A percentile compares a stretch with the other conserved stretches of the same genome.
phyloP scores from a whole-genome alignment of 1,139 yeast species.

The Casaregolazyma lundiana region DNA sequence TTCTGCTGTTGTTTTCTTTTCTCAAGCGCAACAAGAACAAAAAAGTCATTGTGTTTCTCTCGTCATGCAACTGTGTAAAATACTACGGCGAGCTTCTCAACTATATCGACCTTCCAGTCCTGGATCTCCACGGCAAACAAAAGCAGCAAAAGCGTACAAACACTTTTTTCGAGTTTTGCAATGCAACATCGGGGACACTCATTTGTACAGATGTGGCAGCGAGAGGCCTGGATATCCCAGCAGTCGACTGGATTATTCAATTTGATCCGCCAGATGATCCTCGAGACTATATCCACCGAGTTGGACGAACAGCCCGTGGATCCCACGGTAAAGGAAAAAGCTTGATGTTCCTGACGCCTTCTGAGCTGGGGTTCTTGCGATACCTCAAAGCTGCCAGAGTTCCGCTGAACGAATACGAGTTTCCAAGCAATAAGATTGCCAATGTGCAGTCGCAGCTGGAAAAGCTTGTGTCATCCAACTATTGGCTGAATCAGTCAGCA shows the following conservation, averaged over 20 bases:
- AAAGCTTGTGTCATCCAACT: slow-evolving; percentile 85
- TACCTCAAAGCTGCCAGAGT: slow-evolving; percentile 96
- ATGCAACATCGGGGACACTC: slow-evolving; percentile 88
- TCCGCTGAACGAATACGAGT: slow-evolving; percentile 93
- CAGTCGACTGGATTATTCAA: slow-evolving; percentile 97
- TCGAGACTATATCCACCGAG: slow-evolving; percentile 95
- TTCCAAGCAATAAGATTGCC: slow-evolving; percentile 89
- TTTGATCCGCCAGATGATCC: slow-evolving; percentile 99
- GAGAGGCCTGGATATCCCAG: slow-evolving; percentile 94
- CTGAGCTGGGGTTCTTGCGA: slow-evolving; percentile 88
- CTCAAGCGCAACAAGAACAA: slow-evolving; percentile 80
- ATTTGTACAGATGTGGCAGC: slow-evolving; percentile 98
- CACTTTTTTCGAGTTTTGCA: slow-evolving; percentile 95
- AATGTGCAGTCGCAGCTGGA: slow-evolving; percentile 92
- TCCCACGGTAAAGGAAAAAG: slow-evolving; percentile 87
- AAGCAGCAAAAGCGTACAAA: slow-evolving; percentile 97
- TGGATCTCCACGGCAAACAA: slow-evolving; percentile 95
- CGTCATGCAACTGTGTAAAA: slow-evolving; percentile 95
- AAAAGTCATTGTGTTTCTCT: slow-evolving; percentile 89
- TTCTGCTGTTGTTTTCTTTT: slow-evolving; percentile 83
- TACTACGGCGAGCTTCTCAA: slow-evolving; percentile 91
- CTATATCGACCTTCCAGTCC: slow-evolving; percentile 92
- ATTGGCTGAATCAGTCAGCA: slow-evolving; percentile 92
- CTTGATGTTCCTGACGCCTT: slow-evolving; percentile 89
- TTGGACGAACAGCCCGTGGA: slow-evolving; percentile 98